Percentiles rank a stretch among this genome's conserved stretches.
Conservation (phyloP, 192 early-diverging fungal genomes). For the Chytriomyces confervae region DNA sequence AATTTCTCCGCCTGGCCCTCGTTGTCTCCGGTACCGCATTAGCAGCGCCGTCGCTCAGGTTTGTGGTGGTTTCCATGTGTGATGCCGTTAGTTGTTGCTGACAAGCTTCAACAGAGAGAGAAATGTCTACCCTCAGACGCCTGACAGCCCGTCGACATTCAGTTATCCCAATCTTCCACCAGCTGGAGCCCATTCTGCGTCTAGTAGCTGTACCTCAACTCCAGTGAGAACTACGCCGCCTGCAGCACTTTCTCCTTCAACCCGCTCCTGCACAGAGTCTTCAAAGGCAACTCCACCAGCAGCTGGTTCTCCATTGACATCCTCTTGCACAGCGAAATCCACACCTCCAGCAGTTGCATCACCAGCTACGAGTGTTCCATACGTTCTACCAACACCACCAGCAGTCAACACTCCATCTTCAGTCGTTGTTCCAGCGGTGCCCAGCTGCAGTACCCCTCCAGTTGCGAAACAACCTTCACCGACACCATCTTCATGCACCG, state of each 20-base stretch:
- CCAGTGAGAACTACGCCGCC: not conserved
- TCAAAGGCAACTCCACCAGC: not conserved
- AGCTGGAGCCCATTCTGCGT: too few relatives aligned
- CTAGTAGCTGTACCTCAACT: too few relatives aligned
- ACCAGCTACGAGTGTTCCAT: not conserved
- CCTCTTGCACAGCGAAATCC: too few relatives aligned
- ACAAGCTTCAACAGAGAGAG: too few relatives aligned
- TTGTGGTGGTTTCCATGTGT: not conserved
- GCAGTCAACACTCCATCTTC: not conserved
- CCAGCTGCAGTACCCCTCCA: slow-evolving; percentile 7
- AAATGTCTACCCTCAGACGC: too few relatives aligned
- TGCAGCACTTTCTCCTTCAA: too few relatives aligned
- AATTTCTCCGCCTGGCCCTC: not conserved
- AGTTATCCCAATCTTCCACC: not conserved
- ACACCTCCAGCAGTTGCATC: too few relatives aligned
- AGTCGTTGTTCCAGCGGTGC: slow-evolving; percentile 1
- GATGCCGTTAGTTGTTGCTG: not conserved
- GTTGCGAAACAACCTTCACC: not conserved
- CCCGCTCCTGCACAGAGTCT: too few relatives aligned
- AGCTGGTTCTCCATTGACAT: not conserved
- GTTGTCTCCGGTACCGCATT: not conserved
- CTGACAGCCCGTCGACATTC: too few relatives aligned
- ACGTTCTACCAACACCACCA: slow-evolving; percentile 9
- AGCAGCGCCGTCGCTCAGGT: not conserved
- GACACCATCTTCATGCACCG: not conserved